These are phyloP conservation scores for barrel medic (Medicago truncatula) DNA, from an alignment of 306 rosid genomes.

Conservation along the genomic window MtrunA17r5.0-ANR NC_053043.1:6159001-6159500, in stretches of 20 bases:
- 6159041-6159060: no score
- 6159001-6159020: no score
- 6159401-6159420: constrained; percentile 61
- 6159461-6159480: constrained; percentile 56
- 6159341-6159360: constrained; percentile 61
- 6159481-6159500: constrained; percentile 43
- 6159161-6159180: background rate
- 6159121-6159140: no score
- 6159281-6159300: constrained; percentile 34
- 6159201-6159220: constrained; percentile 15
- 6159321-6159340: constrained; percentile 53
- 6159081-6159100: no score
- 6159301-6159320: constrained; percentile 46
- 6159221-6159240: constrained; percentile 33
- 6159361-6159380: constrained; percentile 53
- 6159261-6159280: constrained; percentile 34
- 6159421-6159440: constrained; percentile 44
- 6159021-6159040: no score
- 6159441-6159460: constrained; percentile 47
- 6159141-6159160: background rate
- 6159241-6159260: constrained; percentile 25
- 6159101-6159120: no score
- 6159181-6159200: background rate
- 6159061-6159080: no score
- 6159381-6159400: constrained; percentile 69